Conservation (phyloP, 768 basidiomycete species). For the Russula virescens region DNA sequence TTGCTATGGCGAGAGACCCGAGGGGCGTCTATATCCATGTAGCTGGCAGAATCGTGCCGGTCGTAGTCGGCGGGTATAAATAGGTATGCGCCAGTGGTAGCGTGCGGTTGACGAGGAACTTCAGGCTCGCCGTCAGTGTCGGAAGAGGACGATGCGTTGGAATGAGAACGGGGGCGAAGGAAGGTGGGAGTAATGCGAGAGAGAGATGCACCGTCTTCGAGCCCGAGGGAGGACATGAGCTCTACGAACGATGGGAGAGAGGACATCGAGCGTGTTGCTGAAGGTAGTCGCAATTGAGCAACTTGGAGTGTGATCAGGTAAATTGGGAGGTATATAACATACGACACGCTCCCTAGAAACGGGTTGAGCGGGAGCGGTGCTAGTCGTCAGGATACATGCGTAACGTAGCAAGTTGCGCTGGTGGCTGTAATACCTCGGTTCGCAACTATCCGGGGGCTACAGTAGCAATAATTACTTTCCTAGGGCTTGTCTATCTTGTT, state of each 20-base stretch:
- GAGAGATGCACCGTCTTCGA: slow-evolving; percentile 43
- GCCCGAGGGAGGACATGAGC: slow-evolving; percentile 78
- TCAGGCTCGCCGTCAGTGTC: slow-evolving; percentile 24
- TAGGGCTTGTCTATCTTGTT: slow-evolving; percentile 7
- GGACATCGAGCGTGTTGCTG: slow-evolving; percentile 42
- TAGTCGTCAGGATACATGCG: slow-evolving; percentile 24
- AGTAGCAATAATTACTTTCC: slow-evolving; percentile 16
- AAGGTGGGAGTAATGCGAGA: slow-evolving; percentile 18
- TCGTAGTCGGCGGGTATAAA: slow-evolving; percentile 29
- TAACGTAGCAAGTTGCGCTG: slow-evolving; percentile 23
- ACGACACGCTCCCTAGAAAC: slow-evolving; percentile 20
- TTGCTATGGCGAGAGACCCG: slow-evolving; percentile 26
- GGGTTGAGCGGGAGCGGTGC: slow-evolving; percentile 16
- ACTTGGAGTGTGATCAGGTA: slow-evolving; percentile 6
- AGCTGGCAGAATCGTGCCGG: slow-evolving; percentile 23
- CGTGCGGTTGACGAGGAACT: background rate
- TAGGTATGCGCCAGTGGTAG: slow-evolving; percentile 21
- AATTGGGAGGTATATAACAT: slow-evolving; percentile 22
- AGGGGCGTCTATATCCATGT: slow-evolving; percentile 26
- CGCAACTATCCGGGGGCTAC: slow-evolving; percentile 4
- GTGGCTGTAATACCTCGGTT: slow-evolving; percentile 21
- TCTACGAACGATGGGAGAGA: slow-evolving; percentile 82
- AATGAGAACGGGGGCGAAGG: slow-evolving; percentile 32
- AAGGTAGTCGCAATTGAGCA: slow-evolving; percentile 22
- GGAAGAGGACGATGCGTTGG: slow-evolving; percentile 41